phyloP scores from a whole-genome alignment of 2,329 filamentous ascomycete species.

The Rhynchosporium agropyri region DNA sequence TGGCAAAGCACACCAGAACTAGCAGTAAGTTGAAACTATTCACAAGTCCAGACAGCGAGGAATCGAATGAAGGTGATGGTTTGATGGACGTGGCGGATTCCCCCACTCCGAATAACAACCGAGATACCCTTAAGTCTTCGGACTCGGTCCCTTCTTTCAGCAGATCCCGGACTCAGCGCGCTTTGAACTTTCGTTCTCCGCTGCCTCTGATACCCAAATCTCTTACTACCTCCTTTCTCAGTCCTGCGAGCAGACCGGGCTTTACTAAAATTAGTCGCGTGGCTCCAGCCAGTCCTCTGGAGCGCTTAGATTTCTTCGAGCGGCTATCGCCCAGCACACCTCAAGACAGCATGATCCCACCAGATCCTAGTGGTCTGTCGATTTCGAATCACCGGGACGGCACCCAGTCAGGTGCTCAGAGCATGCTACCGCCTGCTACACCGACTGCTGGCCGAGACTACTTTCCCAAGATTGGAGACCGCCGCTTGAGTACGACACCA shows the following conservation, averaged over 20 bases:
- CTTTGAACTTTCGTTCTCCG: slow-evolving; percentile 37
- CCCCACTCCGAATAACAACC: slow-evolving; percentile 42
- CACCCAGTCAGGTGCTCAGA: slow-evolving; percentile 40
- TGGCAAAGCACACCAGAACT: slow-evolving; percentile 38
- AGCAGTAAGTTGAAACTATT: slow-evolving; percentile 44
- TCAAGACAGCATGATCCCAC: slow-evolving; percentile 70
- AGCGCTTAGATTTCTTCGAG: slow-evolving; percentile 54
- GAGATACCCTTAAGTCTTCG: slow-evolving; percentile 42
- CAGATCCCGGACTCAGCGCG: slow-evolving; percentile 43
- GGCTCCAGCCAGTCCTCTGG: slow-evolving; percentile 63
- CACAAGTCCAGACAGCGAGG: slow-evolving; percentile 36
- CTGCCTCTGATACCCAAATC: slow-evolving; percentile 36
- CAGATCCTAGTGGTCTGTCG: slow-evolving; percentile 80
- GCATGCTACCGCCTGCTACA: slow-evolving; percentile 72
- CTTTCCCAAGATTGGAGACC: slow-evolving; percentile 59
- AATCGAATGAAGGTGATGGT: slow-evolving; percentile 38
- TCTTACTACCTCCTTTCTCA: slow-evolving; percentile 40
- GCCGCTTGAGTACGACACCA: slow-evolving; percentile 65
- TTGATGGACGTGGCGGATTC: slow-evolving; percentile 40
- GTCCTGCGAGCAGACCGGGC: slow-evolving; percentile 45
- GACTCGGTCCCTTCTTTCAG: slow-evolving; percentile 47
- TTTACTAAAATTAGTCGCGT: slow-evolving; percentile 56
- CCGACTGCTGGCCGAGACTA: slow-evolving; percentile 67
- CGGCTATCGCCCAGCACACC: slow-evolving; percentile 73
- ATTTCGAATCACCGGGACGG: slow-evolving; percentile 65